Conservation (phyloP, 768 basidiomycete genomes). For the Serendipita sp. region DNA sequence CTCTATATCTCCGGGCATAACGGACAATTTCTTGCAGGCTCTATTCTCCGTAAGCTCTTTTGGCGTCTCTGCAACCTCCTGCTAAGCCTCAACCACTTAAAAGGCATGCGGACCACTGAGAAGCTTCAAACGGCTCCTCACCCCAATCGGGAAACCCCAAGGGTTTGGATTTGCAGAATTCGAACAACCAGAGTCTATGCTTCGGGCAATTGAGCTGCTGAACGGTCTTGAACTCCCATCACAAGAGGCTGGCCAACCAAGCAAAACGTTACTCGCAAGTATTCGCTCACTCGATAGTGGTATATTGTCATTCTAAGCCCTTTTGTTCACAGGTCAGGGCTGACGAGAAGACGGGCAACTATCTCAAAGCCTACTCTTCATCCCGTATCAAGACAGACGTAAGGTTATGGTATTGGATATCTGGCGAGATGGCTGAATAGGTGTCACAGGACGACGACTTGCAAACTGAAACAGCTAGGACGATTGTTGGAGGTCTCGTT, state of each 20-base stretch:
- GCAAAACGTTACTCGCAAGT: constrained; percentile 57
- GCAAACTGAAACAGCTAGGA: constrained; percentile 41
- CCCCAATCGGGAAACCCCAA: constrained; percentile 84
- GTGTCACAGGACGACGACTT: constrained; percentile 50
- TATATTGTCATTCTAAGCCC: constrained; percentile 21
- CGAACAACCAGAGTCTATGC: constrained; percentile 81
- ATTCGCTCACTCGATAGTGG: constrained; percentile 6
- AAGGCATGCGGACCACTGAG: constrained; percentile 82
- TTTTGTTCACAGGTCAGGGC: constrained; percentile 59
- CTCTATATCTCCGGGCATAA: constrained; percentile 85
- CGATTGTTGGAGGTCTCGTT: constrained; percentile 46
- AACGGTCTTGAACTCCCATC: constrained; percentile 49
- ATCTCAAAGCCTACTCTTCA: constrained; percentile 70
- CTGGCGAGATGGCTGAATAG: not conserved
- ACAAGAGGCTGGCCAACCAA: constrained; percentile 39
- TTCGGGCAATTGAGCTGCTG: constrained; percentile 53
- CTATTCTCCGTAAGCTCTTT: constrained; percentile 52
- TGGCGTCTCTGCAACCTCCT: not conserved
- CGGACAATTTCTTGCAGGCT: constrained; percentile 61
- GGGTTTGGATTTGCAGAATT: constrained; percentile 96
- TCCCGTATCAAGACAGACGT: constrained; percentile 74
- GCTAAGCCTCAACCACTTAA: not conserved
- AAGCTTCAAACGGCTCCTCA: constrained; percentile 84
- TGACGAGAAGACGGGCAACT: constrained; percentile 83
- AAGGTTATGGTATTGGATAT: constrained; percentile 17